Conservation (phyloP, 768 basidiomycete genomes). For the Mycena haematopus region DNA sequence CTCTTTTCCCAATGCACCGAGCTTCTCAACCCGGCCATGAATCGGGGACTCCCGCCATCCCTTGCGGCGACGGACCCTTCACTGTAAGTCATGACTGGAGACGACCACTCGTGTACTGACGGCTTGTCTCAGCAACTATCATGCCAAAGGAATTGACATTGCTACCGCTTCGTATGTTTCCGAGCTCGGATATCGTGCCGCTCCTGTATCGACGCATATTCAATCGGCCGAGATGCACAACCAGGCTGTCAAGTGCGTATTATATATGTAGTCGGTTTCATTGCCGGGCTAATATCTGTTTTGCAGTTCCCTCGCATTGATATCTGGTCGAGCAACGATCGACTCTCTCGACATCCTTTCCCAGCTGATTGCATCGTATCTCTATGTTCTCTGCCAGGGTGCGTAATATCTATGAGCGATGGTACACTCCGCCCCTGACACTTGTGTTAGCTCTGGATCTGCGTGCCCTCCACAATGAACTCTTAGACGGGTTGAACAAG, state of each 20-base stretch:
- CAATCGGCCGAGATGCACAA: conserved; percentile 94
- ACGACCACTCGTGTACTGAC: too few relatives aligned
- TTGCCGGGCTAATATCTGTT: conserved; percentile 3
- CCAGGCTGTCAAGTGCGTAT: conserved; percentile 83
- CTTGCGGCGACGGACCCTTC: conserved; percentile 82
- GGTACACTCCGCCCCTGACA: neutral
- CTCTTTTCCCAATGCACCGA: conserved; percentile 74
- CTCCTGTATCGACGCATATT: conserved; percentile 83
- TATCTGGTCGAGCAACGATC: conserved; percentile 29
- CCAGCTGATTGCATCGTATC: conserved; percentile 27
- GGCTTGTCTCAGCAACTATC: conserved; percentile 57
- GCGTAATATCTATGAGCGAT: conserved; percentile 8
- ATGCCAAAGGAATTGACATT: conserved; percentile 86
- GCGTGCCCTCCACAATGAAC: conserved; percentile 74
- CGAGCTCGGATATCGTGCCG: conserved; percentile 83
- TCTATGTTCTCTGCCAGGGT: conserved; percentile 63
- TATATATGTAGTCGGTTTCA: neutral
- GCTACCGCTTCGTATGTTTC: conserved; percentile 81
- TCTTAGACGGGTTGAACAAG: conserved; percentile 53
- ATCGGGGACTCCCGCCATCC: conserved; percentile 82
- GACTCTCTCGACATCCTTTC: conserved; percentile 30
- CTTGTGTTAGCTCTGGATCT: conserved; percentile 70
- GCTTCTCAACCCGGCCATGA: conserved; percentile 77
- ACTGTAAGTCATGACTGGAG: conserved; percentile 35
- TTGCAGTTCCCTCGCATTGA: conserved; percentile 81